These are phyloP conservation scores for Bruguiera sexangula DNA, from an alignment of 345 rosid genomes.

Conservation along the genomic window DNA sequence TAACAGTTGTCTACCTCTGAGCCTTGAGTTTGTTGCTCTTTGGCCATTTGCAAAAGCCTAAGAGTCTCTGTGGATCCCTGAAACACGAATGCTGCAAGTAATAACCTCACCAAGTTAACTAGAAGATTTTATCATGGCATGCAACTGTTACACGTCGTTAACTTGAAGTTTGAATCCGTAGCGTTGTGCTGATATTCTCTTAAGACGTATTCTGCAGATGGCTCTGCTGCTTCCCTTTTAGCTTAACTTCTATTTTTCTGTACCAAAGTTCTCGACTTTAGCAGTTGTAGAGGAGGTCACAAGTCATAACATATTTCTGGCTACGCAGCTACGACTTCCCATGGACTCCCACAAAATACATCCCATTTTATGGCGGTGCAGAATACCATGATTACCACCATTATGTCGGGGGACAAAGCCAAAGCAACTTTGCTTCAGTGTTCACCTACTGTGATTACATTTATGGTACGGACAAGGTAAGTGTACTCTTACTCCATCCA, in stretches of 20 bases:
- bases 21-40: neutral
- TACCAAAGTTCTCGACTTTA: too few species aligned
- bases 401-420: conserved; percentile 97
- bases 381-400: conserved; percentile 97
- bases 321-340: conserved; percentile 75
- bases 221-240: too few species aligned
- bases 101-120: too few species aligned
- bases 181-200: too few species aligned
- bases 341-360: conserved; percentile 79
- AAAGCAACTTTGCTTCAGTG: conserved; percentile 93
- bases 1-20: too few species aligned
- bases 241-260: too few species aligned
- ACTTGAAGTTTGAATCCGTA: too few species aligned
- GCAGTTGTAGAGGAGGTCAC: neutral
- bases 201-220: too few species aligned
- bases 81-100: neutral
- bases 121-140: too few species aligned
- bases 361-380: conserved; percentile 95
- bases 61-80: too few species aligned
- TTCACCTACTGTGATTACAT: conserved; percentile 90
- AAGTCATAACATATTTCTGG: conserved; percentile 4
- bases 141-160: too few species aligned
- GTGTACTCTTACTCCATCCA: neutral
- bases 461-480: conserved; percentile 93
- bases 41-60: neutral